A percentile compares a stretch with the other conserved stretches of the same genome.
These are phyloP conservation scores for Parietichytrium sp. DNA, from an alignment of 108 stramenopile genomes.

Conservation along the genomic window DNA sequence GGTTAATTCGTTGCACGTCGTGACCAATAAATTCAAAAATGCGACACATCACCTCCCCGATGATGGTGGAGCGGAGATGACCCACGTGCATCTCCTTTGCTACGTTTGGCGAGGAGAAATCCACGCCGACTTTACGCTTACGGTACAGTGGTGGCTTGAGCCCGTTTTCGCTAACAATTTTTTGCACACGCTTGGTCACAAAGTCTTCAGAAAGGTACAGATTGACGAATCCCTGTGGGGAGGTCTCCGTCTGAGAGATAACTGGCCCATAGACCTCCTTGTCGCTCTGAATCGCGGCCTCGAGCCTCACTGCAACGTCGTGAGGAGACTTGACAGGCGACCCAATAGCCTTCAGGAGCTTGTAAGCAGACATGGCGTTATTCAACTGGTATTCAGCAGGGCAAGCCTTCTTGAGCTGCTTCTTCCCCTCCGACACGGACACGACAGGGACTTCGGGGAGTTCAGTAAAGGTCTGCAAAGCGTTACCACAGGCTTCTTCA, in stretches of 20 bases:
- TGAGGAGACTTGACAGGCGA: constrained; percentile 57
- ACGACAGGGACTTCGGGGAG: too few species aligned
- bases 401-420: too few species aligned
- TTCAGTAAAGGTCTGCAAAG: too few species aligned
- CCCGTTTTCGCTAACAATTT: constrained; percentile 48
- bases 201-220: constrained; percentile 73
- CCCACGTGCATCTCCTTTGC: constrained; percentile 99
- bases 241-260: constrained; percentile 60
- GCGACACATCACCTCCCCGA: constrained; percentile 93
- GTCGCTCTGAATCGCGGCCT: constrained; percentile 66
- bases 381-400: constrained; percentile 96
- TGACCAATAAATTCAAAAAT: constrained; percentile 88
- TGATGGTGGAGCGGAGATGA: constrained; percentile 94
- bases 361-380: constrained; percentile 86
- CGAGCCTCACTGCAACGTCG: constrained; percentile 72
- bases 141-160: constrained; percentile 51
- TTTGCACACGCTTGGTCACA: constrained; percentile 60
- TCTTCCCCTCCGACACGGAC: too few species aligned
- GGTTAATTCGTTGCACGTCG: constrained; percentile 85
- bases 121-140: constrained; percentile 76
- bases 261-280: constrained; percentile 64
- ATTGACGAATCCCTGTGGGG: constrained; percentile 86
- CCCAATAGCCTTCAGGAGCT: constrained; percentile 74
- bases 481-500: too few species aligned
- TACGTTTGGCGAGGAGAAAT: constrained; percentile 98